These are phyloP conservation scores for Elsinoe australis DNA, from an alignment of 2,329 filamentous ascomycete genomes.

Conservation along the genomic window DNA sequence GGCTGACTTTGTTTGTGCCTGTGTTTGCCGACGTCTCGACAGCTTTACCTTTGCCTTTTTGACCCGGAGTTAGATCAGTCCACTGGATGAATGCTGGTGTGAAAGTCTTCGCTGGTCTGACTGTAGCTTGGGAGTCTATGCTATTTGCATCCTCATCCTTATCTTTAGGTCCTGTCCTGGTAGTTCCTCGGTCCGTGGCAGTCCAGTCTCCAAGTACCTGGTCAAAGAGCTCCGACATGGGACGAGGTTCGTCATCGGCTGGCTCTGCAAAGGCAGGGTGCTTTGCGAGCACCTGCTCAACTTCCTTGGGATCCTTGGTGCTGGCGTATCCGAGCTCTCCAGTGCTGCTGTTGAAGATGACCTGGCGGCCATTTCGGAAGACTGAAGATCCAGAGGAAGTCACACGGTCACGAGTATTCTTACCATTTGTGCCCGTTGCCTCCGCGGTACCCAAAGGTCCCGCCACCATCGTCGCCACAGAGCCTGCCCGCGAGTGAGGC, in stretches of 20 bases:
- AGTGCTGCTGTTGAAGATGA: conserved; percentile 11
- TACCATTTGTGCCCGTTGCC: background rate
- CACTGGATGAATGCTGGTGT: background rate
- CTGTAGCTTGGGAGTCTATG: background rate
- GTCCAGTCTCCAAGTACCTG: background rate
- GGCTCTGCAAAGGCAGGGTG: conserved; percentile 4
- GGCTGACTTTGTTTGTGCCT: background rate
- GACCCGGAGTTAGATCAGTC: background rate
- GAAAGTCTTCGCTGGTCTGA: background rate
- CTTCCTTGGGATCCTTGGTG: background rate
- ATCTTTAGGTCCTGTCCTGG: background rate
- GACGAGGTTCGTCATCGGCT: background rate
- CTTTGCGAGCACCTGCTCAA: conserved; percentile 7
- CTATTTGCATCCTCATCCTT: background rate
- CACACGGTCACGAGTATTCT: background rate
- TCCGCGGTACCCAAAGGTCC: no score
- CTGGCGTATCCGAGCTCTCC: conserved; percentile 11
- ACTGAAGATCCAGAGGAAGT: background rate
- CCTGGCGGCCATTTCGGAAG: background rate
- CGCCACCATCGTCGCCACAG: background rate
- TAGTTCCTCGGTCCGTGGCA: background rate
- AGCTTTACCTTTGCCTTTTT: background rate
- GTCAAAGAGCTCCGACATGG: background rate
- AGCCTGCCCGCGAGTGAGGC: background rate
- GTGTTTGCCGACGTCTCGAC: background rate